A percentile compares a stretch with the other conserved stretches of the same genome.
Conservation (phyloP, 1,284 basidiomycete genomes). For the Ganoderma leucocontextum region DNA sequence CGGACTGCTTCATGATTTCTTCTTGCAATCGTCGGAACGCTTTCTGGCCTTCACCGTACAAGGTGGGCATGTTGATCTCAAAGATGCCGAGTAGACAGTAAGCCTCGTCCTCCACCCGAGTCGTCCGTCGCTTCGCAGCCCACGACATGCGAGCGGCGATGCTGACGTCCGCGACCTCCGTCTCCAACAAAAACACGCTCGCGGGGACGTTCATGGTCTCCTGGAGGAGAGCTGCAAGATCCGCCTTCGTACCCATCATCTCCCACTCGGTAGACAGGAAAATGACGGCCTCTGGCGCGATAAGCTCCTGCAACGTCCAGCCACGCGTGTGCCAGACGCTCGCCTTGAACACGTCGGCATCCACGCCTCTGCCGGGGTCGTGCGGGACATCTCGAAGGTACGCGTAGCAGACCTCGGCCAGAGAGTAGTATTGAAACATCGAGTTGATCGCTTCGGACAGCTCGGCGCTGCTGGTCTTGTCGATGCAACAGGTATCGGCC, state of each 20-base stretch:
- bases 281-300: background rate
- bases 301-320: conserved; percentile 2
- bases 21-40: conserved; percentile 15
- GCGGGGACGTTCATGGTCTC: background rate
- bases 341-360: background rate
- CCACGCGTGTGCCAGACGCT: background rate
- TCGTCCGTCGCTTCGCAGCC: conserved; percentile 3
- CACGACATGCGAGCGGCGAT: conserved; percentile 1
- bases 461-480: conserved; percentile 1
- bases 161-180: background rate
- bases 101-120: conserved; percentile 13
- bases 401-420: background rate
- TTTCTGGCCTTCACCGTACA: conserved; percentile 13
- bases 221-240: background rate
- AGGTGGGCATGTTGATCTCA: conserved; percentile 11
- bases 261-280: background rate
- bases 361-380: background rate
- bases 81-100: conserved; percentile 14
- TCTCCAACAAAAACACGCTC: background rate
- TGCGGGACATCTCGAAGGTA: background rate
- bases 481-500: background rate
- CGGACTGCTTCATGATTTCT: conserved; percentile 15
- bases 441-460: conserved; percentile 1
- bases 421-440: conserved; percentile 3
- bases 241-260: background rate